Conservation (phyloP, 2,329 filamentous ascomycete species). For the Knufia petricola region DNA sequence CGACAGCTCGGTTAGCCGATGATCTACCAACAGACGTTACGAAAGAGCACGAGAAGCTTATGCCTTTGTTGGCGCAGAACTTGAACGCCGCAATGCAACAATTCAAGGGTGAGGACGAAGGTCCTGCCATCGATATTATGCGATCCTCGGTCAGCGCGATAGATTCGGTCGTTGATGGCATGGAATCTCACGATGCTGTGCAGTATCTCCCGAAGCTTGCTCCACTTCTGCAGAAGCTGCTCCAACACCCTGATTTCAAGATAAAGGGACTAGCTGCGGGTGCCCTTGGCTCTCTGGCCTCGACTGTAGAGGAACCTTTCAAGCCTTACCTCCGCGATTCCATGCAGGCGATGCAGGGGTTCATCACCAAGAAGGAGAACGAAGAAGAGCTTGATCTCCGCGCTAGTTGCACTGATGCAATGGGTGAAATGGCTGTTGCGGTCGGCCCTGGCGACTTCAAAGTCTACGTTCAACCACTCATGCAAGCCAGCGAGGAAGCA, state of each 20-base stretch:
- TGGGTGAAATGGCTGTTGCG: conserved; percentile 84
- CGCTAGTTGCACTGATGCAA: conserved; percentile 80
- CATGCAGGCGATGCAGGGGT: conserved; percentile 80
- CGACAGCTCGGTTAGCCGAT: conserved; percentile 81
- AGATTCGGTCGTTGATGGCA: conserved; percentile 77
- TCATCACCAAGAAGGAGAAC: conserved; percentile 74
- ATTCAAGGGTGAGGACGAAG: conserved; percentile 53
- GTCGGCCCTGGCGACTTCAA: conserved; percentile 81
- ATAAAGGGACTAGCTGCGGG: conserved; percentile 84
- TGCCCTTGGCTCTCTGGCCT: conserved; percentile 82
- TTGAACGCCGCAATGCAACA: conserved; percentile 68
- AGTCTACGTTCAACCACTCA: conserved; percentile 80
- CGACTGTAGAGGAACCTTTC: conserved; percentile 73
- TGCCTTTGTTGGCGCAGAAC: conserved; percentile 79
- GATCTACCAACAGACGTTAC: conserved; percentile 86
- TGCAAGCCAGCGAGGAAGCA: conserved; percentile 86
- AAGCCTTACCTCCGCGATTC: conserved; percentile 83
- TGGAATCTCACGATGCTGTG: conserved; percentile 70
- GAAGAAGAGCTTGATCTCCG: conserved; percentile 85
- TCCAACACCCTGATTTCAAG: conserved; percentile 75
- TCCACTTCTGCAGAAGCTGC: conserved; percentile 71
- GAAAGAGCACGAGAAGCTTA: conserved; percentile 72
- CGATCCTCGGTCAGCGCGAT: conserved; percentile 83
- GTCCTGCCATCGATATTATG: conserved; percentile 75
- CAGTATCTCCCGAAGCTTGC: conserved; percentile 76